Conservation (phyloP, 306 rosid genomes). For the Astragalus glycyphyllos region DNA sequence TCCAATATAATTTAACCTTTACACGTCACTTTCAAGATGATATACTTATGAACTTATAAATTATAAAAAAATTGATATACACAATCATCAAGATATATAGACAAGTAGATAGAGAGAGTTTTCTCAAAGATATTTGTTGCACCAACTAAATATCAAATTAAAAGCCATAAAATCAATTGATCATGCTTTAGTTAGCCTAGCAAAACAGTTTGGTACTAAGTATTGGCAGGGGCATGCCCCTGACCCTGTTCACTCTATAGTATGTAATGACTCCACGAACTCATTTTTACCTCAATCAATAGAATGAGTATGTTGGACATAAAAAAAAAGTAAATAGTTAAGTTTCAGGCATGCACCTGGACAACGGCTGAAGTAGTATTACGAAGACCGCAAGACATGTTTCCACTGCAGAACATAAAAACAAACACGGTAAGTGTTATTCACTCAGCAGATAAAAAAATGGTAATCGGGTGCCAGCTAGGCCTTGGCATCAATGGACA, state of each 20-base stretch:
- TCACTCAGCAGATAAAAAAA: conserved; percentile 17
- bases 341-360: conserved; percentile 59
- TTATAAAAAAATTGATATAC: not conserved
- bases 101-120: not conserved
- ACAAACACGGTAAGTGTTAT: conserved; percentile 30
- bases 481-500: conserved; percentile 11
- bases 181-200: no score
- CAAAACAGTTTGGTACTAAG: no score
- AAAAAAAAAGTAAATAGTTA: not conserved
- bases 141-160: conserved; percentile 11
- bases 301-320: no score
- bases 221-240: no score
- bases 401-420: conserved; percentile 68
- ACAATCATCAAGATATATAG: not conserved
- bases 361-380: conserved; percentile 72
- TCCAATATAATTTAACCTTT: not conserved
- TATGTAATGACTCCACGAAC: no score
- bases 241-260: no score
- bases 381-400: conserved; percentile 80
- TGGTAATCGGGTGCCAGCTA: not conserved
- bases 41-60: not conserved
- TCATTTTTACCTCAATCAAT: no score
- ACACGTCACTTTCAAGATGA: not conserved
- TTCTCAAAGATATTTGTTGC: conserved; percentile 16
- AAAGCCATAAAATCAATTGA: not conserved